A percentile compares a stretch with the other conserved stretches of the same genome.
Evolutionary conservation across 805 yeast genomes (phyloP).

Genomic region (Debaryomyces maramus): DNA sequence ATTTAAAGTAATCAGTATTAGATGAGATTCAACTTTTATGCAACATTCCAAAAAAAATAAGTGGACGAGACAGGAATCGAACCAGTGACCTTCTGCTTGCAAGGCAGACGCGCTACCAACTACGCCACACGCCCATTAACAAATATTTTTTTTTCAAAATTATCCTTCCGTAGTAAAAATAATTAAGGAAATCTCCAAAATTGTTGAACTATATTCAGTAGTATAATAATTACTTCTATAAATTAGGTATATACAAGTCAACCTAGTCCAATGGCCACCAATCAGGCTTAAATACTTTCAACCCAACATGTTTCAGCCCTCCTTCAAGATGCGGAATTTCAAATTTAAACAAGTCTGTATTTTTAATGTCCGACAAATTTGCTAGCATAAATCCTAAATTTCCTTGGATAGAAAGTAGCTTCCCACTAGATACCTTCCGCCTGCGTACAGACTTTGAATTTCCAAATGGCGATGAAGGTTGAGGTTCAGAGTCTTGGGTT

Average conservation of each 20-base stretch:
- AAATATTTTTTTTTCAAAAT: background rate
- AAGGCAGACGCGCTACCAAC: slow-evolving; percentile 79
- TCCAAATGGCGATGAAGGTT: slow-evolving; percentile 42
- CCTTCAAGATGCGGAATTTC: slow-evolving; percentile 23
- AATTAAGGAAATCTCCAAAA: background rate
- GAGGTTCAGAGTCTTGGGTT: slow-evolving; percentile 6
- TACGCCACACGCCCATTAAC: slow-evolving; percentile 81
- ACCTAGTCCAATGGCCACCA: slow-evolving; percentile 77
- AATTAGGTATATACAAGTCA: background rate
- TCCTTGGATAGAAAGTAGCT: slow-evolving; percentile 54
- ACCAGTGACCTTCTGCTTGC: slow-evolving; percentile 75
- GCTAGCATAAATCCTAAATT: slow-evolving; percentile 68
- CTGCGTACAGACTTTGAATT: slow-evolving; percentile 24
- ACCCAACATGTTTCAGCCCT: slow-evolving; percentile 32
- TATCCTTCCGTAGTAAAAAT: no score
- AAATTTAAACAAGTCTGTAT: slow-evolving; percentile 36
- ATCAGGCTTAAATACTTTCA: slow-evolving; percentile 59
- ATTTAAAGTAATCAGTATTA: no score
- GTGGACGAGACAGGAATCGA: slow-evolving; percentile 74
- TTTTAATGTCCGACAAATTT: slow-evolving; percentile 44
- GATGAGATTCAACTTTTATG: background rate
- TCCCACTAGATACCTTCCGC: slow-evolving; percentile 54
- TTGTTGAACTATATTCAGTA: background rate
- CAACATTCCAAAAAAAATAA: slow-evolving; percentile 17
- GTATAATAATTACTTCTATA: background rate